Evolutionary conservation across 495 filamentous ascomycete genomes (phyloP).

Genomic region (Penicillium coprophilum): DNA sequence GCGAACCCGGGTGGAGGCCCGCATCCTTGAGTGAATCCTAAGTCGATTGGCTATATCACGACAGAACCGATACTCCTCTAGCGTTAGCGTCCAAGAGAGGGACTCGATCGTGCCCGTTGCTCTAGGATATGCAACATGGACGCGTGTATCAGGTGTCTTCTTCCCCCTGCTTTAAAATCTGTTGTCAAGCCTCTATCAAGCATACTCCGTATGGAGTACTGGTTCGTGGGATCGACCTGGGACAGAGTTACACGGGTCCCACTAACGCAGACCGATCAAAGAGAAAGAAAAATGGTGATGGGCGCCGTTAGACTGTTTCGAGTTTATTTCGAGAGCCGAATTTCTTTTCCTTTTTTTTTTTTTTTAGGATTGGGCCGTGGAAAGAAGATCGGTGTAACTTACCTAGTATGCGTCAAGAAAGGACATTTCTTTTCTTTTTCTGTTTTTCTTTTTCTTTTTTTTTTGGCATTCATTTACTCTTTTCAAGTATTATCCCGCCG

Average conservation of each 20-base stretch:
- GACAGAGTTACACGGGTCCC: slow-evolving; percentile 15
- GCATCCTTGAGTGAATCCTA: slow-evolving; percentile 12
- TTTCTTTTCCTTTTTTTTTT: too few species aligned
- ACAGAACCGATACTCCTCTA: slow-evolving; percentile 1
- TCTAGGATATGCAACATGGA: background rate
- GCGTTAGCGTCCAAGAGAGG: slow-evolving; percentile 6
- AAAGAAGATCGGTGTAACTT: slow-evolving; percentile 29
- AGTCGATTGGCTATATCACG: slow-evolving; percentile 6
- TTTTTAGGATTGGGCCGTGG: slow-evolving; percentile 24
- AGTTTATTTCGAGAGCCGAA: slow-evolving; percentile 42
- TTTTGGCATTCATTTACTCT: slow-evolving; percentile 9
- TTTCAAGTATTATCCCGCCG: slow-evolving; percentile 11
- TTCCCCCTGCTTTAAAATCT: background rate
- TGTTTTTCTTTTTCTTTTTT: slow-evolving; percentile 5
- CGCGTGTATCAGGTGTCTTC: background rate
- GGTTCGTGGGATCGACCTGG: slow-evolving; percentile 17
- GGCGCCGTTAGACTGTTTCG: slow-evolving; percentile 49
- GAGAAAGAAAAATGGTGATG: slow-evolving; percentile 12
- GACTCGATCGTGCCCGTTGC: background rate
- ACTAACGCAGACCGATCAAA: slow-evolving; percentile 13
- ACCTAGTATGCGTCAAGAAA: slow-evolving; percentile 1
- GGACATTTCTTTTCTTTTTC: slow-evolving; percentile 1
- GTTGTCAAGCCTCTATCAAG: background rate
- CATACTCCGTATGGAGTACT: background rate
- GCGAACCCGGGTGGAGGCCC: slow-evolving; percentile 27